Conservation (phyloP, 164 flowering plant species). For the Nymphaea colorata region DNA sequence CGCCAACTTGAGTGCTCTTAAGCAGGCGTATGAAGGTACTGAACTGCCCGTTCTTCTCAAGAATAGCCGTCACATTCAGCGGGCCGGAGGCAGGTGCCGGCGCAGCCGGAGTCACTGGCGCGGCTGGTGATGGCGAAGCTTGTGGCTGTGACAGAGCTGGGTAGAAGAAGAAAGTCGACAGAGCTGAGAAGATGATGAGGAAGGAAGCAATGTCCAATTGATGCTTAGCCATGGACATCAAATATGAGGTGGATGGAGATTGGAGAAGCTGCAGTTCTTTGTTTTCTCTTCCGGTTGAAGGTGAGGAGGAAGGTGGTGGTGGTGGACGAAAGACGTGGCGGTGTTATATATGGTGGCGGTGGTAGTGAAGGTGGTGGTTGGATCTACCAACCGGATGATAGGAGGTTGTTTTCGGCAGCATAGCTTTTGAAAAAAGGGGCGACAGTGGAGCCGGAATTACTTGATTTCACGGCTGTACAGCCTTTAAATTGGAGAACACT, state of each 20-base stretch:
- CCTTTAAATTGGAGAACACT: too few relatives aligned
- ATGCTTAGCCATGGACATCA: background rate
- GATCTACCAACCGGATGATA: background rate
- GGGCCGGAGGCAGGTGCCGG: constrained; percentile 25
- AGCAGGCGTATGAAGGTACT: constrained; percentile 25
- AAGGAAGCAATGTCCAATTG: background rate
- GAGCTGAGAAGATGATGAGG: background rate
- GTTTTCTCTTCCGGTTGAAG: background rate
- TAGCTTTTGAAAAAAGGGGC: too few relatives aligned
- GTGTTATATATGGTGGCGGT: too few relatives aligned
- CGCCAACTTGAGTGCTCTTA: constrained; percentile 24
- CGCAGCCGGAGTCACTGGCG: constrained; percentile 5
- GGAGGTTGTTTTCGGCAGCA: background rate
- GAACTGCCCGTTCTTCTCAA: constrained; percentile 22
- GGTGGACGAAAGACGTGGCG: background rate
- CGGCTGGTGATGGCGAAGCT: background rate
- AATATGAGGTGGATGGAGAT: too few relatives aligned
- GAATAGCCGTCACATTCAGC: constrained; percentile 16
- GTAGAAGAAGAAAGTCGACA: background rate
- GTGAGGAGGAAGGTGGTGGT: background rate
- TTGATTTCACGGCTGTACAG: too few relatives aligned
- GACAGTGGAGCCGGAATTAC: too few relatives aligned
- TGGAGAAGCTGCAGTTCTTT: too few relatives aligned
- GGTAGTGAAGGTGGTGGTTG: background rate
- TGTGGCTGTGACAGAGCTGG: background rate